Conservation (phyloP, 306 rosid species). For the Hippophae rhamnoides region DNA sequence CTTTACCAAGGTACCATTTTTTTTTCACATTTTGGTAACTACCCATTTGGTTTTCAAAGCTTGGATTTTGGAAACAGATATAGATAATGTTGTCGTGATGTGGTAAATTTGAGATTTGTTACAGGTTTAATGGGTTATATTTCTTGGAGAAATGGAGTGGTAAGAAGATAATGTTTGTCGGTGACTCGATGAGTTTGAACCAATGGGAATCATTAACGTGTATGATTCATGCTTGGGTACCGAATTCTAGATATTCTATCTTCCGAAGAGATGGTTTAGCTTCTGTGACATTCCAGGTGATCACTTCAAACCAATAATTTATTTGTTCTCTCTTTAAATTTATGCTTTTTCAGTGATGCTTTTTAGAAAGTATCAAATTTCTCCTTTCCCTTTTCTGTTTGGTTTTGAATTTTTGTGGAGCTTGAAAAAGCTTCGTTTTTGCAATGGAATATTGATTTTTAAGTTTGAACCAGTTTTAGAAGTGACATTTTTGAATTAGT, state of each 20-base stretch:
- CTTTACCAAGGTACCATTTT: slow-evolving; percentile 53
- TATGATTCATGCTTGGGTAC: slow-evolving; percentile 79
- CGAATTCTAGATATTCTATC: slow-evolving; percentile 43
- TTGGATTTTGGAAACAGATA: too few relatives aligned
- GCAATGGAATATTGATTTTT: background rate
- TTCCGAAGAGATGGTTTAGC: slow-evolving; percentile 36
- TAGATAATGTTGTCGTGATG: background rate
- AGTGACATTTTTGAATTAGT: too few relatives aligned
- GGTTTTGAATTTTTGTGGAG: background rate
- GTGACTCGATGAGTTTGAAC: slow-evolving; percentile 81
- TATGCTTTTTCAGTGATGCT: background rate
- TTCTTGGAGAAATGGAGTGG: slow-evolving; percentile 64
- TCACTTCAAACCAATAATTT: background rate
- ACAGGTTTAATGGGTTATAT: slow-evolving; percentile 67
- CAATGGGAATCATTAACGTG: slow-evolving; percentile 82
- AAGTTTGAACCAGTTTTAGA: background rate
- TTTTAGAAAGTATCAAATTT: background rate
- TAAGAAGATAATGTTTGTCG: slow-evolving; percentile 92
- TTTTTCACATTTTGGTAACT: background rate
- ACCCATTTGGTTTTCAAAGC: background rate
- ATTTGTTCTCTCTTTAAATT: background rate
- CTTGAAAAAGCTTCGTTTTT: background rate
- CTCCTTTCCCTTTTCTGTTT: background rate
- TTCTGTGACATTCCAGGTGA: slow-evolving; percentile 65
- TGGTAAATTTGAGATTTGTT: background rate